A percentile compares a stretch with the other conserved stretches of the same genome.
These are phyloP conservation scores for Echinochloa phyllopogon DNA, from an alignment of 176 grass and related monocot genomes.

Conservation along the genomic window DNA sequence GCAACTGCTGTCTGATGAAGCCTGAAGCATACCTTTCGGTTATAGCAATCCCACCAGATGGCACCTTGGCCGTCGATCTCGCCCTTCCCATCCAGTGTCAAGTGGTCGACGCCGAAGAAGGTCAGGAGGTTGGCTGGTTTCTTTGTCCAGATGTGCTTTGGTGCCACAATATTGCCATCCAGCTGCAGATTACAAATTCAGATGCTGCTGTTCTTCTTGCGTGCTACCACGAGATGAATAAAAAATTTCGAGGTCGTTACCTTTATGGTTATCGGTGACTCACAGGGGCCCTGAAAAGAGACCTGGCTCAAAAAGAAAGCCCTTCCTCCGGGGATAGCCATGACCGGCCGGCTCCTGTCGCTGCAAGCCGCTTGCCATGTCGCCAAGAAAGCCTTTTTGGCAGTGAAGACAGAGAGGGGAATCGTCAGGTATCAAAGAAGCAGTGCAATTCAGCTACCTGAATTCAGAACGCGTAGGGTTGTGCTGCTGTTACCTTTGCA, in stretches of 20 bases:
- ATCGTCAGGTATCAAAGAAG: neutral
- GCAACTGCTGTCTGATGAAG: neutral
- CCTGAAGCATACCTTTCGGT: constrained; percentile 39
- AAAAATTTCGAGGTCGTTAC: constrained; percentile 24
- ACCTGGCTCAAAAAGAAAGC: constrained; percentile 48
- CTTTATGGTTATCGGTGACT: constrained; percentile 44
- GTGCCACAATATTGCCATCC: constrained; percentile 59
- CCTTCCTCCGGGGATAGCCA: constrained; percentile 50
- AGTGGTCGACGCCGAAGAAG: constrained; percentile 37
- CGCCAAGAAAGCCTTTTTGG: constrained; percentile 48
- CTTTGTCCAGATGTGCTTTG: constrained; percentile 51
- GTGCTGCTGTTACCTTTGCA: constrained; percentile 33
- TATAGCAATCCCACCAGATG: constrained; percentile 72
- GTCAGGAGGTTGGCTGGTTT: constrained; percentile 44
- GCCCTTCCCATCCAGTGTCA: constrained; percentile 56
- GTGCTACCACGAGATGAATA: neutral
- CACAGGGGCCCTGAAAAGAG: constrained; percentile 52
- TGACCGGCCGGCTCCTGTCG: neutral
- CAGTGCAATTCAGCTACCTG: neutral
- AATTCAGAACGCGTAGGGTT: neutral
- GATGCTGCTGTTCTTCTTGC: neutral
- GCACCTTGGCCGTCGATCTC: constrained; percentile 65
- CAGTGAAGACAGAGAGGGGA: neutral
- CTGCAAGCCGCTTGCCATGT: constrained; percentile 59
- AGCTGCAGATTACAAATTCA: constrained; percentile 47